Evolutionary conservation across 2,329 filamentous ascomycete species (phyloP).

Genomic region (Onygenales sp.): DNA sequence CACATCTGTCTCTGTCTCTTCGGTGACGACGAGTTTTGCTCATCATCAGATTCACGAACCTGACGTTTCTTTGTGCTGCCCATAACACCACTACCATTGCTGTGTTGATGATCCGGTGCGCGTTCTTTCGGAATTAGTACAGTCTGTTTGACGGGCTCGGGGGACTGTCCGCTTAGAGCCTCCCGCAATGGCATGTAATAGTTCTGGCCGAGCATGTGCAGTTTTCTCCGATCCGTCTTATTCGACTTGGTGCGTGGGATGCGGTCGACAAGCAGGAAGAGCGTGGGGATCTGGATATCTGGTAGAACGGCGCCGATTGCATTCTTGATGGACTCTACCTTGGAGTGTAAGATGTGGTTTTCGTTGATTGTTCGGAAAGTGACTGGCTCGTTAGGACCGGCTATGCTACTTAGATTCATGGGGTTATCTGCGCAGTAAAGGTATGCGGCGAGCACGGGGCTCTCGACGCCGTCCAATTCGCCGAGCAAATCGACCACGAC

Average conservation of each 20-base stretch:
- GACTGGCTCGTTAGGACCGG: neutral
- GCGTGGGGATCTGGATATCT: conserved; percentile 1
- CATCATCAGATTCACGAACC: conserved; percentile 1
- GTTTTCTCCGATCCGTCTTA: conserved; percentile 1
- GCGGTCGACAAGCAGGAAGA: conserved; percentile 1
- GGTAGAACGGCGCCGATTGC: neutral
- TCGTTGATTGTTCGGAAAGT: neutral
- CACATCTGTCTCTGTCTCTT: conserved; percentile 1
- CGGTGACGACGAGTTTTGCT: neutral
- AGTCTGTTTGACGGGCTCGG: neutral
- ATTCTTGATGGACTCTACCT: neutral
- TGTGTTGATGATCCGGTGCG: neutral
- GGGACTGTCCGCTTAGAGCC: neutral
- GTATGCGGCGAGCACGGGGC: neutral
- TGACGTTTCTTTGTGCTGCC: conserved; percentile 2
- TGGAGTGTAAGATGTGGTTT: neutral
- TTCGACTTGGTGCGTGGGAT: conserved; percentile 1
- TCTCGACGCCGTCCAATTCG: neutral
- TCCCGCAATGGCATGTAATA: conserved; percentile 2
- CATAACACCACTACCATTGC: neutral
- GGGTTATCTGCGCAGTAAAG: conserved; percentile 1
- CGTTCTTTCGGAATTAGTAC: neutral
- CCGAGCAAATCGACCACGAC: conserved; percentile 1
- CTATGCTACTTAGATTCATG: neutral
- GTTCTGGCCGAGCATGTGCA: conserved; percentile 2